Percentiles rank a stretch among this genome's conserved stretches.
phyloP scores from a whole-genome alignment of 768 basidiomycete genomes.

The Lentinus tigrinus region DNA sequence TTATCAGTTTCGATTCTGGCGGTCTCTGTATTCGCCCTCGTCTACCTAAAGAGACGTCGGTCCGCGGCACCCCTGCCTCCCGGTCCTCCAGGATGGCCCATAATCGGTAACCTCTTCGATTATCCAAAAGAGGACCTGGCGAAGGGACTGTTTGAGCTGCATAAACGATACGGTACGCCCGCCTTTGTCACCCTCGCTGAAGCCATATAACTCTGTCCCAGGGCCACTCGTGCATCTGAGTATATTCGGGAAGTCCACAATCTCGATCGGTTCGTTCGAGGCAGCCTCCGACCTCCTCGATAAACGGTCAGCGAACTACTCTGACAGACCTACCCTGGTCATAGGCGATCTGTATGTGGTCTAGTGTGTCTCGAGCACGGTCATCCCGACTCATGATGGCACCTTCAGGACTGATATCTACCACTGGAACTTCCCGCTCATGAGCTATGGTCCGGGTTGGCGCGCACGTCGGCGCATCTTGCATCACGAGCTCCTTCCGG shows the following conservation, averaged over 20 bases:
- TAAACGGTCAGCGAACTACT: constrained; percentile 41
- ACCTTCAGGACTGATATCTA: neutral
- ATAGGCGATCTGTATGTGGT: neutral
- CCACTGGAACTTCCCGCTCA: neutral
- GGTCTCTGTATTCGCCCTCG: too few species aligned
- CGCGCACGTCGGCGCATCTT: neutral
- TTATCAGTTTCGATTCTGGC: too few species aligned
- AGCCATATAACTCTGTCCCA: neutral
- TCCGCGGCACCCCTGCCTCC: neutral
- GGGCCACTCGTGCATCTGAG: constrained; percentile 17
- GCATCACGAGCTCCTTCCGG: neutral
- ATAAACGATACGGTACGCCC: constrained; percentile 1
- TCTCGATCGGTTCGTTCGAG: constrained; percentile 37
- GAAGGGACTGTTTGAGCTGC: neutral
- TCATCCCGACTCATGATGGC: neutral
- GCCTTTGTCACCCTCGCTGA: too few species aligned
- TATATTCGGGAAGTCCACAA: constrained; percentile 20
- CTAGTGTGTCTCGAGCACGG: neutral
- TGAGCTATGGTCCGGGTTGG: neutral
- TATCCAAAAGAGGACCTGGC: neutral
- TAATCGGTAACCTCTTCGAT: constrained; percentile 6
- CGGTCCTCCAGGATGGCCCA: neutral
- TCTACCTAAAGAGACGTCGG: too few species aligned
- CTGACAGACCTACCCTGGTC: constrained; percentile 26
- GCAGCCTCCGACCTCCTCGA: constrained; percentile 40